Base-by-base conservation (phyloP, 345 rosid genomes). In the Murraya koenigii region DNA sequence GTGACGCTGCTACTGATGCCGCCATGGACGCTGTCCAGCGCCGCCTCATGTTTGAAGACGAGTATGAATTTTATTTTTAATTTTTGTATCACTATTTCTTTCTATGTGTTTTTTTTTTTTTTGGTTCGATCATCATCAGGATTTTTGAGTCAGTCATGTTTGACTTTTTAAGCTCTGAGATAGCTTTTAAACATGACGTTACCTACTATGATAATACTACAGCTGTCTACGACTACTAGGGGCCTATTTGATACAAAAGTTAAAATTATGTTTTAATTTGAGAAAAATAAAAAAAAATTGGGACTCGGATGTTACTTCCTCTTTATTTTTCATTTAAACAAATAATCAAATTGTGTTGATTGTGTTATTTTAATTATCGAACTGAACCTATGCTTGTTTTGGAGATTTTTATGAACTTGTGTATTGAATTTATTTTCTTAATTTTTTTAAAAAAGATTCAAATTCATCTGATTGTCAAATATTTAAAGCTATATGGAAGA, bases 1-100 rank as follows among this genome's bases (percentile, higher is more conserved):
- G 74, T 2, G 92, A 85, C 75, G 66, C 81, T 66, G 72, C 86
- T 26, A 15, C 69, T 56, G 94, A 90, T 71, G 87, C 90, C 30
- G 92, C 89, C 83, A 95, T 95, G 98, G 99, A 95, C 83, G 99
- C 98, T 58, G 99, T 95, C 77, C 98, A 95, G 88, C 83, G 98
- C 52, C 98, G 99, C 82, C 99, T 92, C 87, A 93, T 95, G 99
- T 93, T 95, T 52, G 98, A 92, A 33, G 99, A 95, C 84, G 96
- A 95, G 99, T 85, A 70, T 84, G 80, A 73, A 17, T 52, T 65
- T 72, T 80, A 19, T 68, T 5, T 1, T 49, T 0, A 49, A 13
- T 0, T 17, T 52, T 44, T 15, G 17, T 52, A 4, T 52, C 22
- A 52, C 6, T 1, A 64, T 64, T 33, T 15, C 20, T 32, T 30